Evolutionary conservation across 345 rosid genomes (phyloP).

Genomic region (Eucalyptus caleyi): DNA sequence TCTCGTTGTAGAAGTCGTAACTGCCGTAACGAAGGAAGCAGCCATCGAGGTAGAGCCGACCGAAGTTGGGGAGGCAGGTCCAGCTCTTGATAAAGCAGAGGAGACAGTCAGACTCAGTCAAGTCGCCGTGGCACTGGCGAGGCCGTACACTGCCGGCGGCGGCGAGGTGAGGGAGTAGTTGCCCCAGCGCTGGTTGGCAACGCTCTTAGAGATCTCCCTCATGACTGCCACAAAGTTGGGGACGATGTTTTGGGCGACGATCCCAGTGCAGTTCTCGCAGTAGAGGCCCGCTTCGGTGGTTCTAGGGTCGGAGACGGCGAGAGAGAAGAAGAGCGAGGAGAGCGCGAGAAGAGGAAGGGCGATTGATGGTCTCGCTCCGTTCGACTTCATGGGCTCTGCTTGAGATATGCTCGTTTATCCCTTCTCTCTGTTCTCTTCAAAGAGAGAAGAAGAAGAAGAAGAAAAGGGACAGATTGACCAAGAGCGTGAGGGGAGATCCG

Average conservation of each 20-base stretch:
- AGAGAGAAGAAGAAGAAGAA: background rate
- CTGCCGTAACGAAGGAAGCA: slow-evolving; percentile 56
- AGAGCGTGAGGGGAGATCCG: background rate
- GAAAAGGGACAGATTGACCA: background rate
- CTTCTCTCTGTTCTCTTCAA: background rate
- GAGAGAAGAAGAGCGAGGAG: too few relatives aligned
- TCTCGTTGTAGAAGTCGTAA: slow-evolving; percentile 35
- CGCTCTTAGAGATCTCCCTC: background rate
- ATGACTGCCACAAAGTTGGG: slow-evolving; percentile 3
- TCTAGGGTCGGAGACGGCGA: background rate
- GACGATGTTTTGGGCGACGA: background rate
- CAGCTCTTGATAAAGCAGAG: slow-evolving; percentile 20
- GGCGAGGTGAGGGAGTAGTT: background rate
- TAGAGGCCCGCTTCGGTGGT: background rate
- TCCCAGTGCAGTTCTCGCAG: background rate
- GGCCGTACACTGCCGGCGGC: slow-evolving; percentile 10
- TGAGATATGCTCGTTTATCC: background rate
- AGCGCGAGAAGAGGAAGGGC: too few relatives aligned
- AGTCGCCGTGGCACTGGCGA: slow-evolving; percentile 38
- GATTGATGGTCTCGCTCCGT: too few relatives aligned
- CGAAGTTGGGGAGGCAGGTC: background rate
- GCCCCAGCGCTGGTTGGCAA: background rate
- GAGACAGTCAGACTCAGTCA: slow-evolving; percentile 20
- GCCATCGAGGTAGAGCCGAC: slow-evolving; percentile 48
- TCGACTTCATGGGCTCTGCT: background rate